Percentiles rank a stretch among this genome's conserved stretches.
phyloP scores from a whole-genome alignment of 129 eudicot species.

The Centaurea solstitialis region DNA sequence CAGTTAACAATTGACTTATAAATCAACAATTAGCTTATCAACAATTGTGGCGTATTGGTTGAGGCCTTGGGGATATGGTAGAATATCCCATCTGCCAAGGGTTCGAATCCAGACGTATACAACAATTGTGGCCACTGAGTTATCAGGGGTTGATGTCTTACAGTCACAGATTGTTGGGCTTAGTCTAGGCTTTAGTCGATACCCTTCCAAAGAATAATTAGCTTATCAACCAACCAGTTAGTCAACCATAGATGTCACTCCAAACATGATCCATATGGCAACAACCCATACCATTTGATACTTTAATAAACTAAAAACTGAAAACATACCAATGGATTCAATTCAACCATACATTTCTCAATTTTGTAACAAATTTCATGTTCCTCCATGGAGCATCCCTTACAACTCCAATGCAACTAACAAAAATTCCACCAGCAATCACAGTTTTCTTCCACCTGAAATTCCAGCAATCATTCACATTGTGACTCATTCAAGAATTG shows the following conservation, averaged over 20 bases:
- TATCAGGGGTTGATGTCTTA: too few relatives aligned
- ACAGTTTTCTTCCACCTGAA: slow-evolving; percentile 6
- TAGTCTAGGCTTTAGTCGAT: too few relatives aligned
- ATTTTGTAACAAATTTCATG: neutral
- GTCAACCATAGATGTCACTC: neutral
- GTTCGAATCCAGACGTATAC: too few relatives aligned
- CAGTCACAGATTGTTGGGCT: too few relatives aligned
- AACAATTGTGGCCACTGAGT: too few relatives aligned
- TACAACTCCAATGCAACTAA: neutral
- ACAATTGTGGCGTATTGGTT: too few relatives aligned
- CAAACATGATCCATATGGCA: neutral
- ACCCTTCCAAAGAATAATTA: neutral
- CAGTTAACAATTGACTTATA: neutral
- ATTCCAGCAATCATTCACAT: neutral
- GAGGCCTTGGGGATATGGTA: too few relatives aligned
- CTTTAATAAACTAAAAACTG: neutral
- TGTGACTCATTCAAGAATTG: neutral
- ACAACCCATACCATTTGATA: neutral
- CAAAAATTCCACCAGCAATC: neutral
- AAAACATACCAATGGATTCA: neutral
- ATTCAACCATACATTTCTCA: slow-evolving; percentile 1
- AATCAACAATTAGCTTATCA: neutral
- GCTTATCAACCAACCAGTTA: neutral
- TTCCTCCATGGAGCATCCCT: neutral
- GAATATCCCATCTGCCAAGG: too few relatives aligned